These are phyloP conservation scores for Solanum paucissectum DNA, from an alignment of 257 asterid species.

Conservation along the genomic window DNA sequence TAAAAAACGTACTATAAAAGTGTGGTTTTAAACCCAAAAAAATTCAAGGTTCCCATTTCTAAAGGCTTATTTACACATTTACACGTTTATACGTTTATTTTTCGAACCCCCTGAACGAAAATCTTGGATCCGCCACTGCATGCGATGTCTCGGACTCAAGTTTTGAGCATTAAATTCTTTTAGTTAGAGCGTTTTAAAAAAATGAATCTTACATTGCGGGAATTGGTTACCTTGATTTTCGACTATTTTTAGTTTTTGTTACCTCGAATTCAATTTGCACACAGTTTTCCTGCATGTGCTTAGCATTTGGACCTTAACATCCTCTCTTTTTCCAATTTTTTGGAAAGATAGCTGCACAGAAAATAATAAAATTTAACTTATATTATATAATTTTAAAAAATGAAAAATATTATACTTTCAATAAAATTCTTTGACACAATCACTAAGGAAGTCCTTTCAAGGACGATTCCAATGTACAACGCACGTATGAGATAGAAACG, in stretches of 20 bases:
- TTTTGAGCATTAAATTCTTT: too few species aligned
- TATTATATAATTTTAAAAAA: neutral
- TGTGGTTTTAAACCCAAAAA: too few species aligned
- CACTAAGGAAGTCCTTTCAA: neutral
- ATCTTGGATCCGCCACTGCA: too few species aligned
- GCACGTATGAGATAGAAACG: neutral
- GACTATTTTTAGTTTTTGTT: too few species aligned
- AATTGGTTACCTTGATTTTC: neutral
- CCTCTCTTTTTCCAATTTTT: neutral
- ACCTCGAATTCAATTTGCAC: neutral
- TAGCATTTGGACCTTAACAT: neutral
- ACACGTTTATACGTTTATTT: too few species aligned
- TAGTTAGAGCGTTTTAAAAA: rapidly evolving
- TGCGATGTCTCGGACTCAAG: neutral
- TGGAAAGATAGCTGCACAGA: neutral
- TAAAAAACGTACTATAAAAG: too few species aligned
- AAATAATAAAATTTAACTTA: neutral
- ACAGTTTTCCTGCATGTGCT: neutral
- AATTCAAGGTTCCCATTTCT: too few species aligned
- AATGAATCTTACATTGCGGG: too few species aligned
- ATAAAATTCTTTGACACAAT: neutral
- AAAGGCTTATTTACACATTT: too few species aligned
- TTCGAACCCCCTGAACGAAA: too few species aligned
- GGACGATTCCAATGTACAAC: neutral
- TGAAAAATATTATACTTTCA: neutral